A percentile compares a stretch with the other conserved stretches of the same genome.
These are phyloP conservation scores for Lepiota brunneoincarnata DNA, from an alignment of 768 basidiomycete species.

Conservation along the genomic window DNA sequence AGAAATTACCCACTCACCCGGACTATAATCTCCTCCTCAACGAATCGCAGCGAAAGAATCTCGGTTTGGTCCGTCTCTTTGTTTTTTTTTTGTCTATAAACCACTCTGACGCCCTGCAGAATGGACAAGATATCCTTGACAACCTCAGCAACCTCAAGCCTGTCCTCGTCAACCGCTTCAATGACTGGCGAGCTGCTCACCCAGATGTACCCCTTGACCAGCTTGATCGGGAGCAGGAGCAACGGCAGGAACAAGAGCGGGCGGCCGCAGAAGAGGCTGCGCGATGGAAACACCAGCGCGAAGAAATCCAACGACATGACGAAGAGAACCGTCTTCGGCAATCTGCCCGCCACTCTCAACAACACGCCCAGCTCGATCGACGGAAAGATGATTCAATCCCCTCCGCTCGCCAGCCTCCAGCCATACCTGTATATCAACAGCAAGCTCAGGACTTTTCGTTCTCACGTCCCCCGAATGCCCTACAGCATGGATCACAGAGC, in stretches of 20 bases:
- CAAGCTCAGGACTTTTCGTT: conserved; percentile 26
- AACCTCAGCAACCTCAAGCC: conserved; percentile 65
- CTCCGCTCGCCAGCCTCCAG: conserved; percentile 14
- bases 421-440: conserved; percentile 3
- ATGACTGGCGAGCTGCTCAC: conserved; percentile 51
- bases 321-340: conserved; percentile 29
- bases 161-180: conserved; percentile 58
- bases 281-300: conserved; percentile 35
- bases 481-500: conserved; percentile 23
- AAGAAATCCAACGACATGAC: conserved; percentile 26
- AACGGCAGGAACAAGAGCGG: conserved; percentile 21
- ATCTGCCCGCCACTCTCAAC: not conserved
- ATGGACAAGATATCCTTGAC: conserved; percentile 73
- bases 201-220: conserved; percentile 31
- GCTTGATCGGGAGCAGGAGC: conserved; percentile 25
- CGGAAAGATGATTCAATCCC: conserved; percentile 22
- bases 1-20: conserved; percentile 71
- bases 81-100: not conserved
- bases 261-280: conserved; percentile 33
- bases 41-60: conserved; percentile 58
- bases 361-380: conserved; percentile 8
- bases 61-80: conserved; percentile 57
- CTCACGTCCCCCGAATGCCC: conserved; percentile 25
- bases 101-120: conserved; percentile 35
- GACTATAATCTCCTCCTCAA: conserved; percentile 60